Evolutionary conservation across 106 monocot genomes (phyloP), one percentile per base, ranked within the genome.

Genomic region (Dendrobium huoshanense): DNA sequence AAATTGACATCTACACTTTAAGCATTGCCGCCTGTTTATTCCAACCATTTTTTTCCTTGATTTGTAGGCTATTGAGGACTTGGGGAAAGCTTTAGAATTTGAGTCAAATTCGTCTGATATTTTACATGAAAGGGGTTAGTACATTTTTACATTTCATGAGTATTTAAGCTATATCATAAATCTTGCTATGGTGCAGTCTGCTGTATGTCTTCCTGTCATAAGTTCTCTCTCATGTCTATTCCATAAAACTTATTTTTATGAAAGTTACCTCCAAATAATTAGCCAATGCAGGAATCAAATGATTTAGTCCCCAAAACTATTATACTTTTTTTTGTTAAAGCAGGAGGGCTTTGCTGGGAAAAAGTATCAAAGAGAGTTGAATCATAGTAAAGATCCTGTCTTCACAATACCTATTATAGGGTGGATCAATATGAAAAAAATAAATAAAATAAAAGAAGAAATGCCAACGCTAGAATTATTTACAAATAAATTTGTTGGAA

Each of bases 41-140:
- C 51, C 13, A 51, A 13, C 13, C 13, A 51, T n/a, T 22, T 58
- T 67, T 16, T 42, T 41, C 79, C 55, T 73, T 84, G 37, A 43
- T 80, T 79, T 85, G 77, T 80, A 96, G 97, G 97, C 97, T 44
- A 90, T 94, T 83, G 82, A 91, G 75, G 97, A 97, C 79, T 87
- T 97, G 78, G 87, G 94, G 10, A 94, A 89, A 81, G 94, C 94
- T 74, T 84, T 94, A 81, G 91, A 94, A 79, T 91, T 88, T 81
- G 97, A 97, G 84, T 89, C 92, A 72, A 88, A 92, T 83, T 92
- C 94, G 31, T 79, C 89, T 20, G 97, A 97, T 85, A 91, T 97
- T 79, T 88, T 97, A 84, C 92, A 97, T 90, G 97, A 97, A 86
- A 92, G 92, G 55, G 96, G 96, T 96, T 77, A 82, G 88, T 88